Percentiles rank a stretch among this genome's conserved stretches.
These are phyloP conservation scores for Solanum corneliomulleri DNA, from an alignment of 257 asterid species.

Conservation along the genomic window DNA sequence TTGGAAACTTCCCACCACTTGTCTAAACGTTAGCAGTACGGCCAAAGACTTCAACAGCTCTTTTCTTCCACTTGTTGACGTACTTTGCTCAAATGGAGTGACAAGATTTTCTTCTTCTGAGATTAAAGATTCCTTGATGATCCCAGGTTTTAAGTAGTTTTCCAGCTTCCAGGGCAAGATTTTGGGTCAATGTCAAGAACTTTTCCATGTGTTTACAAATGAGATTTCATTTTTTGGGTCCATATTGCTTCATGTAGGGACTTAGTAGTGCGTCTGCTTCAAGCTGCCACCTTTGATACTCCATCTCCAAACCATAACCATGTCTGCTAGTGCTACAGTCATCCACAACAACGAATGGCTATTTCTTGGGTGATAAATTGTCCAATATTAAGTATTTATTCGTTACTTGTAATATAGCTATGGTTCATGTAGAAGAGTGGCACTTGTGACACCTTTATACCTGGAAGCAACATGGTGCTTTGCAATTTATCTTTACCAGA, in stretches of 20 bases:
- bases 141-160: conserved; percentile 74
- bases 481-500: neutral
- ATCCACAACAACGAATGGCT: neutral
- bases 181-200: conserved; percentile 72
- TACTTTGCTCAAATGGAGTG: conserved; percentile 59
- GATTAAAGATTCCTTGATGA: conserved; percentile 59
- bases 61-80: conserved; percentile 80
- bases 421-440: neutral
- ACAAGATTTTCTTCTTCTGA: conserved; percentile 62
- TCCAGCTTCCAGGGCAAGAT: conserved; percentile 71
- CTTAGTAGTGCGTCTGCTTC: conserved; percentile 79
- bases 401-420: neutral
- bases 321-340: neutral
- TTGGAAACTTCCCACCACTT: conserved; percentile 97
- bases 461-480: neutral
- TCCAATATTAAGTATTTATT: neutral
- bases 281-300: conserved; percentile 81
- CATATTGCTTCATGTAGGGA: conserved; percentile 73
- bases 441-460: neutral
- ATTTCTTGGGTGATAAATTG: neutral
- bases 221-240: conserved; percentile 79
- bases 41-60: conserved; percentile 72
- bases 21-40: conserved; percentile 77
- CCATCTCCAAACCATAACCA: conserved; percentile 35
- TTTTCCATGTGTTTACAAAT: conserved; percentile 53